A percentile compares a stretch with the other conserved stretches of the same genome.
These are phyloP conservation scores for Paraphaeosphaeria minitans DNA, from an alignment of 2,329 filamentous ascomycete species.

Conservation along the genomic window DNA sequence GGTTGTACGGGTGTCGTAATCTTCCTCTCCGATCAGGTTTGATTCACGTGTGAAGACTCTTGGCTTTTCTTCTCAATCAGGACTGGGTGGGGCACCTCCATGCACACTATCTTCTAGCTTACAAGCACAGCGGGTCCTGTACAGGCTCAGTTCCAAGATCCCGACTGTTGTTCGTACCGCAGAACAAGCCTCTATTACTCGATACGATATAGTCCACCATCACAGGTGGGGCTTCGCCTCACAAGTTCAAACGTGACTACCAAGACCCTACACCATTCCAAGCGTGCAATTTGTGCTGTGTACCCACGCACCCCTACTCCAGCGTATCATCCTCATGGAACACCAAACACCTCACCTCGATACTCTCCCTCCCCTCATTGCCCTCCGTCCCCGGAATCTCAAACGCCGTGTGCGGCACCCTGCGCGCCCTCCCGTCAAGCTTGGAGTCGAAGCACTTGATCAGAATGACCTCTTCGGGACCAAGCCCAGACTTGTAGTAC, in stretches of 20 bases:
- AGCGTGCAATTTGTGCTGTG: not conserved
- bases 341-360: constrained; percentile 42
- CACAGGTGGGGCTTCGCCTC: not conserved
- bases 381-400: constrained; percentile 32
- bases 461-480: constrained; percentile 38
- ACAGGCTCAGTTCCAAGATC: not conserved
- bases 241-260: not conserved
- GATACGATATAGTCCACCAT: not conserved
- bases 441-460: constrained; percentile 47
- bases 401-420: constrained; percentile 44
- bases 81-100: not conserved
- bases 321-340: constrained; percentile 40
- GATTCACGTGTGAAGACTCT: not conserved
- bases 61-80: not conserved
- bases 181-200: too few relatives aligned
- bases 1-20: too few relatives aligned
- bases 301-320: constrained; percentile 17
- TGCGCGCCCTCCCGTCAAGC: constrained; percentile 39
- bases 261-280: not conserved
- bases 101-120: not conserved
- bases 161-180: not conserved
- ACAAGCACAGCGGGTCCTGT: not conserved
- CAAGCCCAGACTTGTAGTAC: constrained; percentile 39
- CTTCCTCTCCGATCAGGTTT: too few relatives aligned
- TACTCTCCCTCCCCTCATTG: constrained; percentile 38